Conservation (phyloP, 2,329 filamentous ascomycete species). For the Alternaria sp. region DNA sequence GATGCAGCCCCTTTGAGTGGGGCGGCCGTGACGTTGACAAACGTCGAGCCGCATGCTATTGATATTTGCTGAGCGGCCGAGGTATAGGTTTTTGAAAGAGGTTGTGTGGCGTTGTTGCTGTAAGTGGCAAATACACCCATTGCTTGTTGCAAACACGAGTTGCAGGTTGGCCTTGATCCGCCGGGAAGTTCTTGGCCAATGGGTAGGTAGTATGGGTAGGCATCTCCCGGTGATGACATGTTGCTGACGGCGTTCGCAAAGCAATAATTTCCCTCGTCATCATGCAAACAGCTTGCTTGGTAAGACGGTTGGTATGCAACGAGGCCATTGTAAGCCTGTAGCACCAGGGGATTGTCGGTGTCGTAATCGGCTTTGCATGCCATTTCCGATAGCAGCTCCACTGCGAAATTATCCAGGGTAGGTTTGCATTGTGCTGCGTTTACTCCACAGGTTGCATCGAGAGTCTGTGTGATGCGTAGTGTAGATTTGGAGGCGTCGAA, state of each 20-base stretch:
- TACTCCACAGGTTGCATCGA: slow-evolving; percentile 78
- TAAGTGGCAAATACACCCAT: slow-evolving; percentile 81
- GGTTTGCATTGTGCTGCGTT: slow-evolving; percentile 69
- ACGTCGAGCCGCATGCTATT: slow-evolving; percentile 62
- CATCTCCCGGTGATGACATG: slow-evolving; percentile 69
- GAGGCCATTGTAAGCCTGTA: slow-evolving; percentile 77
- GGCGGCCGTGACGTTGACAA: slow-evolving; percentile 59
- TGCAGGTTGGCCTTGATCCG: slow-evolving; percentile 74
- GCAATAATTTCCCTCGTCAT: slow-evolving; percentile 70
- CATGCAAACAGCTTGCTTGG: slow-evolving; percentile 77
- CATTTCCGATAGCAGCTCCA: slow-evolving; percentile 64
- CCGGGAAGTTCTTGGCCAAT: slow-evolving; percentile 74
- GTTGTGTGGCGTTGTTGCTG: slow-evolving; percentile 68
- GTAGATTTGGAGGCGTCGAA: slow-evolving; percentile 78
- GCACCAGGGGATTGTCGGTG: slow-evolving; percentile 70
- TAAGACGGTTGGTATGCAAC: slow-evolving; percentile 79
- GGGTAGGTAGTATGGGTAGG: slow-evolving; percentile 85
- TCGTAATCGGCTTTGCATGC: slow-evolving; percentile 77
- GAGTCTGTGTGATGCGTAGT: slow-evolving; percentile 73
- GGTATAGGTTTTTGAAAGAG: slow-evolving; percentile 72
- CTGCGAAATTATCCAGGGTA: slow-evolving; percentile 70
- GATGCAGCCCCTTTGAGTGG: slow-evolving; percentile 42
- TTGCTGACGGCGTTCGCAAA: slow-evolving; percentile 88
- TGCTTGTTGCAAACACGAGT: slow-evolving; percentile 74
- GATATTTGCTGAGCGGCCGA: slow-evolving; percentile 77